phyloP scores from a whole-genome alignment of 2,329 filamentous ascomycete species.

The Colletotrichum phormii region DNA sequence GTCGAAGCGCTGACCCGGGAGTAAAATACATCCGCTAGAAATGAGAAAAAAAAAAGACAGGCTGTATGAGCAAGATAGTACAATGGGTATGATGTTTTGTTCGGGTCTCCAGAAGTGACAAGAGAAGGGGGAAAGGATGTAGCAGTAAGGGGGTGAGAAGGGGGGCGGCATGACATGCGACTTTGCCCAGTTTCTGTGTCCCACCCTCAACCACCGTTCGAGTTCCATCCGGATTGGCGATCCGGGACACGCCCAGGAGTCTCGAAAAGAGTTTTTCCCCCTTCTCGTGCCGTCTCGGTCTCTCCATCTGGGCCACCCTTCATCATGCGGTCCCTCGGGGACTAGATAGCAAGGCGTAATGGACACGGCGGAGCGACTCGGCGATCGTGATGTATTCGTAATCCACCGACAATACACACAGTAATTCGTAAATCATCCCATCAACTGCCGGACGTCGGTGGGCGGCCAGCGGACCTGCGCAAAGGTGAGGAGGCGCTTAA shows the following conservation, averaged over 20 bases:
- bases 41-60: background rate
- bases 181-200: background rate
- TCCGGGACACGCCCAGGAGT: background rate
- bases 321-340: background rate
- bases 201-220: background rate
- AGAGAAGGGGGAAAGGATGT: background rate
- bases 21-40: constrained; percentile 23
- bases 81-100: background rate
- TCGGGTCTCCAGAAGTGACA: no score
- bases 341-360: background rate
- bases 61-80: constrained; percentile 23
- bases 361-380: background rate
- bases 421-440: constrained; percentile 71
- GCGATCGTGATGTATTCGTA: no score
- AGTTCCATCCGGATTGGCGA: constrained; percentile 8
- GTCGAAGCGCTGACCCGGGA: background rate
- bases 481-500: constrained; percentile 96
- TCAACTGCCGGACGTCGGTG: constrained; percentile 90
- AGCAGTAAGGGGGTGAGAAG: background rate
- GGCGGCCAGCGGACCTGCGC: constrained; percentile 97
- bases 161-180: background rate
- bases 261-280: background rate
- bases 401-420: no score
- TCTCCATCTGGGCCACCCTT: background rate
- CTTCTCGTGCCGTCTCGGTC: background rate